These are phyloP conservation scores for Colletotrichum salicis DNA, from an alignment of 2,329 filamentous ascomycete species.

Conservation along the genomic window DNA sequence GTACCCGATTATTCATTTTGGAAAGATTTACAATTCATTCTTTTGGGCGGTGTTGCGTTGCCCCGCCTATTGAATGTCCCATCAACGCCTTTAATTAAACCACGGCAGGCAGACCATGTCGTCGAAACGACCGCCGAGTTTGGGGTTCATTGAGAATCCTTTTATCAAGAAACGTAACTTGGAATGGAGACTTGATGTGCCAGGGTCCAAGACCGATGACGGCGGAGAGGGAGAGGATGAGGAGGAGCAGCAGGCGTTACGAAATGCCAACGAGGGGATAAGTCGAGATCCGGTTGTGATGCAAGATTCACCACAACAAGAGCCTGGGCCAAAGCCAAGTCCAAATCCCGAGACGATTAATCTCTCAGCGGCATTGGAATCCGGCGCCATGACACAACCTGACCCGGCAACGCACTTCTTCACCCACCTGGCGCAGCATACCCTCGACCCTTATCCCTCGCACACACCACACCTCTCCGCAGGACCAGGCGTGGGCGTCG, in stretches of 20 bases:
- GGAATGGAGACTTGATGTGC: conserved; percentile 51
- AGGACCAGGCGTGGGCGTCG: too few relatives aligned
- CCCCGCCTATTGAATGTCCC: not conserved
- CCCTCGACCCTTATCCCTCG: conserved; percentile 38
- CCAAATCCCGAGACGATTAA: too few relatives aligned
- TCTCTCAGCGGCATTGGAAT: conserved; percentile 52
- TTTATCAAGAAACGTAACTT: conserved; percentile 60
- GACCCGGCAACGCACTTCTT: conserved; percentile 55
- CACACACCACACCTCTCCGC: conserved; percentile 47
- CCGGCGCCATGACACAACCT: conserved; percentile 47
- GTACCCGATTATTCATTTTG: not conserved
- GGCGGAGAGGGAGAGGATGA: not conserved
- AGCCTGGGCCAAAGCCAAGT: not conserved
- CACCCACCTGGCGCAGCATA: conserved; percentile 43
- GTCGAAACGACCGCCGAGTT: conserved; percentile 45
- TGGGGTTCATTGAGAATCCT: conserved; percentile 54
- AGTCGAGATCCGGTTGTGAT: not conserved
- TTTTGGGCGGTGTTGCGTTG: not conserved
- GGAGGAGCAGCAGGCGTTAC: not conserved
- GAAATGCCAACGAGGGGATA: not conserved
- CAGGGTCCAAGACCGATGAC: not conserved
- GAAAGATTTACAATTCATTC: too few relatives aligned
- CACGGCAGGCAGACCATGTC: conserved; percentile 36
- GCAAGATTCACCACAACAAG: not conserved
- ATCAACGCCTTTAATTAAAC: not conserved